Evolutionary conservation across 2,329 filamentous ascomycete genomes (phyloP), one percentile per base, ranked within the genome.

Genomic region (Cordyceps javanica): DNA sequence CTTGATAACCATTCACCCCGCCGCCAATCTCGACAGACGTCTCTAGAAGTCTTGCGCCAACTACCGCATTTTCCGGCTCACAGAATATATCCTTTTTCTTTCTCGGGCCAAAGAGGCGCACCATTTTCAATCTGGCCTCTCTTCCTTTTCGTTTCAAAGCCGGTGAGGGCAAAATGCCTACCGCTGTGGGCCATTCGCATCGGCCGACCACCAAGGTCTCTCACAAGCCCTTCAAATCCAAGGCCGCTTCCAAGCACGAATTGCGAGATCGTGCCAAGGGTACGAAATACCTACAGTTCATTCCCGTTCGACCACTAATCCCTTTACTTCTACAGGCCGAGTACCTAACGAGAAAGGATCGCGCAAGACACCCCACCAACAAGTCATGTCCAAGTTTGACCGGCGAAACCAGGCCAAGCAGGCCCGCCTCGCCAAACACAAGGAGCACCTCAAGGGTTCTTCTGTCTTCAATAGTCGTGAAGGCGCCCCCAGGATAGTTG

Each of bases 371-470:
- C 90, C 90, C 57, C 91, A 96, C 72, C 94, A 99, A 72, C 91
- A 96, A 76, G 85, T 97, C 75, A 93, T 97, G 90, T 96, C 91
- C 59, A 99, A 97, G 75, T 83, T 99, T 71, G 91, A 96, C 73
- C 88, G 94, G 60, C 87, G 91, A 66, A 97, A 99, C 73, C 91
- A 96, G 77, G 90, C 91, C 65, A 93, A 93, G 73, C 94, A 99
- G 78, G 86, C 88, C 72, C 89, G 93, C 67, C 77, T 89, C 61
- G 80, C 86, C 64, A 97, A 97, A 74, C 86, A 91, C 68, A 86
- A 86, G 68, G 91, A 94, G 66, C 89, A 94, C 68, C 80, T 88
- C 49, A 88, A 89, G 64, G 88, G 91, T 54, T 86, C 83, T 0
- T 90, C 85, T 38, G 78, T 99, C 23, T 99, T 99, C 68, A 75